phyloP scores from a whole-genome alignment of 2,329 filamentous ascomycete genomes.

The Fusarium verticillioides region DNA sequence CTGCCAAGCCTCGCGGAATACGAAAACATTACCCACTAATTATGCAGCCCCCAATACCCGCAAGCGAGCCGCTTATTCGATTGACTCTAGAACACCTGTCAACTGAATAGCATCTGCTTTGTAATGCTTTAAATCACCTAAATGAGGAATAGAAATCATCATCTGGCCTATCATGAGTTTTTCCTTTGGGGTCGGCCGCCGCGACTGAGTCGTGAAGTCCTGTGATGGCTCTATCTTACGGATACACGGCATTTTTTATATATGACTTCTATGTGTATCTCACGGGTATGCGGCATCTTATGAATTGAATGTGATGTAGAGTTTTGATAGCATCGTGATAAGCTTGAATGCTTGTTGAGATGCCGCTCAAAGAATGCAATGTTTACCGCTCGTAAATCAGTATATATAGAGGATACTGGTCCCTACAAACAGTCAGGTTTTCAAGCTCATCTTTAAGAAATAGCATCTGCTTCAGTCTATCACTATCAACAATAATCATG shows the following conservation, averaged over 20 bases:
- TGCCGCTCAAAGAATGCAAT: rapidly evolving
- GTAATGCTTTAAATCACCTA: not conserved
- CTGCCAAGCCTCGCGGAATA: not conserved
- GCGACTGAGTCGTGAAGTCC: not conserved
- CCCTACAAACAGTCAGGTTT: not conserved
- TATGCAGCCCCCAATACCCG: not conserved
- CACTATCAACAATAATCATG: not conserved
- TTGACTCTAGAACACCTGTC: not conserved
- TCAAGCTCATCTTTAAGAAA: not conserved
- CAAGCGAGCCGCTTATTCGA: not conserved
- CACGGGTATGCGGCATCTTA: not conserved
- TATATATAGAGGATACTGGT: not conserved
- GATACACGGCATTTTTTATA: not conserved
- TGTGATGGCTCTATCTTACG: not conserved
- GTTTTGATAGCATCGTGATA: not conserved
- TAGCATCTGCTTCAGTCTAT: rapidly evolving
- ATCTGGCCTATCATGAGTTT: not conserved
- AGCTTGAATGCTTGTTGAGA: not conserved
- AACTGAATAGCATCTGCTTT: not conserved
- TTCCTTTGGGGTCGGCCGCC: not conserved
- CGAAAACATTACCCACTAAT: not conserved
- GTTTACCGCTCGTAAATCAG: rapidly evolving
- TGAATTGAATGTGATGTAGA: rapidly evolving
- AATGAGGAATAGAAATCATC: not conserved
- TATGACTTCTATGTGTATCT: too few relatives aligned